Evolutionary conservation across 768 basidiomycete genomes (phyloP), one percentile per base, ranked within the genome.

Genomic region (Xanthoconium purpureum): DNA sequence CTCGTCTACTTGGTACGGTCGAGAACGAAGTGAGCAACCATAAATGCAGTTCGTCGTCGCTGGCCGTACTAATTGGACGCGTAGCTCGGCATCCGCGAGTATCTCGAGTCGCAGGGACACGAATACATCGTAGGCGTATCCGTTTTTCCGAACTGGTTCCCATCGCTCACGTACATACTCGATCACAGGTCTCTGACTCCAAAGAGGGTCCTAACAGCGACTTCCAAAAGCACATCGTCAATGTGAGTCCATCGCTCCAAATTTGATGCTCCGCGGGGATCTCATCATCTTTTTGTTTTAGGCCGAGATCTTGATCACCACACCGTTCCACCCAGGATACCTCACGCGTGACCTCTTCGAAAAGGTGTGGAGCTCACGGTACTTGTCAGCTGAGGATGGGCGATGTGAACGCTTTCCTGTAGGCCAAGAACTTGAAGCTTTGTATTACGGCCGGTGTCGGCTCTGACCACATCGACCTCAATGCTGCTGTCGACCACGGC

Each of bases 361-460:
- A 50, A 89, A 88, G 79, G 87, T 81, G 66, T 46, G 70, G 39
- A 32, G 10, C 10, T 37, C 30, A 15, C 18, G 7, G 20, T 57
- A 33, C 46, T 54, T 39, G 44, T 47, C 28, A 52, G 37, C 59
- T 35, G 48, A 39, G 43, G 47, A 36, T 14, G 38, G 38, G 14
- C 18, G 18, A 40, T 55, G 17, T 59, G 54, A 54, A 57, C 32
- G 3, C 13, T 33, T 48, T 39, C 14, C 68, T n/a, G 29, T 53
- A 91, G 82, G 91, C 94, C 33, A 88, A 88, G 74, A 94, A 94
- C 63, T 82, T 97, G 58, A 95, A 92, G 74, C 70, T 95, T 54
- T 91, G 89, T 66, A 81, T 95, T 66, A 97, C 94, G 24, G 94
- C 93, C 56, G 91, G 91, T 71, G 91, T 94, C 46, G 91, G 92